A percentile compares a stretch with the other conserved stretches of the same genome.
These are phyloP conservation scores for Colletotrichum costaricense DNA, from an alignment of 2,329 filamentous ascomycete genomes.

Conservation along the genomic window DNA sequence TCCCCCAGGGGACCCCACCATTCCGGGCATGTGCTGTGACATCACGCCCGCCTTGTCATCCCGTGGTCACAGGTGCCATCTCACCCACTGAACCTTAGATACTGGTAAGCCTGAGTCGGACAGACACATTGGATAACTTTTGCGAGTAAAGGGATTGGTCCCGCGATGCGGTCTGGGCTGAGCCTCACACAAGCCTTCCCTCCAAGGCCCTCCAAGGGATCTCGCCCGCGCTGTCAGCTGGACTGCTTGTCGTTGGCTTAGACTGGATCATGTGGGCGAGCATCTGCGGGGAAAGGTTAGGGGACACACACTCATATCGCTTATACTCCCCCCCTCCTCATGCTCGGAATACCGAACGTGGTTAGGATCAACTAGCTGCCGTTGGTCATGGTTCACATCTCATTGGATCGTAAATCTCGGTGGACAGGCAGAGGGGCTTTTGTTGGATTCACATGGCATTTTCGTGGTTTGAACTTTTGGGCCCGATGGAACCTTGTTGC, in stretches of 20 bases:
- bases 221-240: constrained; percentile 1
- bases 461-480: not conserved
- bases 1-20: not conserved
- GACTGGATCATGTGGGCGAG: constrained; percentile 2
- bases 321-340: not conserved
- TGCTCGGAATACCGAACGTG: not conserved
- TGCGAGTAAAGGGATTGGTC: constrained; percentile 4
- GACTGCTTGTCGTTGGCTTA: not conserved
- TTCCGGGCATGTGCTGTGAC: not conserved
- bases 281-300: constrained; percentile 6
- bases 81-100: not conserved
- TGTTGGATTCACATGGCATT: not conserved
- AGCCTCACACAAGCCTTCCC: constrained; percentile 2
- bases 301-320: not conserved
- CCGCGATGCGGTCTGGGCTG: not conserved
- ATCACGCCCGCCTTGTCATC: constrained; percentile 8
- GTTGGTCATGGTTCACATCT: not conserved
- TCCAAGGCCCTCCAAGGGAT: not conserved
- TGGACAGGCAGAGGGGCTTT: not conserved
- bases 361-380: not conserved
- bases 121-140: not conserved
- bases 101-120: not conserved
- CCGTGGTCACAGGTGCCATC: constrained; percentile 12
- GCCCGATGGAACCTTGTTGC: not conserved
- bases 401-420: not conserved